phyloP scores from a whole-genome alignment of 306 rosid species.

The Trifolium subterraneum region DNA sequence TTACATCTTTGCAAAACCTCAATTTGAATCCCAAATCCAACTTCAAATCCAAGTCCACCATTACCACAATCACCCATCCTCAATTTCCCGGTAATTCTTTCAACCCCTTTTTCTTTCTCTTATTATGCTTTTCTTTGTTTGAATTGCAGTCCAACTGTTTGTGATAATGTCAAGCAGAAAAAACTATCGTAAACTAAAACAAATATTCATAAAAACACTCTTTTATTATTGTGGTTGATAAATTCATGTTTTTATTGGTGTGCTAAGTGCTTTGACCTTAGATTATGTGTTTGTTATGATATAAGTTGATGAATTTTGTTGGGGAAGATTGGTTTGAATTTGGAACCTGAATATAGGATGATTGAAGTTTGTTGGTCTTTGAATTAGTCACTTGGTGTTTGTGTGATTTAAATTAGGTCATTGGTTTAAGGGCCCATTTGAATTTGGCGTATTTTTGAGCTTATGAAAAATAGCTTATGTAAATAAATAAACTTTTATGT shows the following conservation, averaged over 20 bases:
- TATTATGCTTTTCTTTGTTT: no score
- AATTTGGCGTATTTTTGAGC: no score
- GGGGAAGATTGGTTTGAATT: slow-evolving; percentile 21
- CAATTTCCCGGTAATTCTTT: slow-evolving; percentile 48
- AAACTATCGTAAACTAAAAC: no score
- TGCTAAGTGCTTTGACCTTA: slow-evolving; percentile 5
- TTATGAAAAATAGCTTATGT: no score
- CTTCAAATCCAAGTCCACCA: slow-evolving; percentile 45
- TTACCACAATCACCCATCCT: slow-evolving; percentile 15
- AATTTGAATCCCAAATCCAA: slow-evolving; percentile 59
- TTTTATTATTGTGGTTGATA: slow-evolving; percentile 11
- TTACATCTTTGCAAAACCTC: slow-evolving; percentile 54
- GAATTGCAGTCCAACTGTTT: no score
- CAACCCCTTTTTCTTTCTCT: not conserved
- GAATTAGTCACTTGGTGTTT: slow-evolving; percentile 9
- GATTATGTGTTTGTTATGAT: not conserved
- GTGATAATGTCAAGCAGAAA: not conserved
- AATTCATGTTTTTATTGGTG: slow-evolving; percentile 11
- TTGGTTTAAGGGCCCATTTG: not conserved
- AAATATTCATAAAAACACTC: no score
- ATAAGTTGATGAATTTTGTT: not conserved
- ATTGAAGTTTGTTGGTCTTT: slow-evolving; percentile 5
- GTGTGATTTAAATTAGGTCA: not conserved
- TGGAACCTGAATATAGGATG: slow-evolving; percentile 15
- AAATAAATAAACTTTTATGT: no score